Conservation (phyloP, 345 rosid genomes). For the Gossypium sturtianum region DNA sequence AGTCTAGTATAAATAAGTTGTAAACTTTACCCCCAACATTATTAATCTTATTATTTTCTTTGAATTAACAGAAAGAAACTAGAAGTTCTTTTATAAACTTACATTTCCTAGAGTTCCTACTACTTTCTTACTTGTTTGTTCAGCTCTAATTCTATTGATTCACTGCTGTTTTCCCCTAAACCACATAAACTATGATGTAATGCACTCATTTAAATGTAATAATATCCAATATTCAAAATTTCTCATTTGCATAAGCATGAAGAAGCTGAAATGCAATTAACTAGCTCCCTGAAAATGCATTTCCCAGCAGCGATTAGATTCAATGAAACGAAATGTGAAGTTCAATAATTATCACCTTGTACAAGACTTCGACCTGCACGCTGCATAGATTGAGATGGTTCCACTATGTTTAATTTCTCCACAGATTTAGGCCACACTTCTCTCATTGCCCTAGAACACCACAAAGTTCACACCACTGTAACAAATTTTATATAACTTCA, state of each 20-base stretch:
- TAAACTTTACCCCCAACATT: too few species aligned
- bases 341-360: slow-evolving; percentile 51
- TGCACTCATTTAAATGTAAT: background rate
- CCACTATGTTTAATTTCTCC: slow-evolving; percentile 70
- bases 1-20: too few species aligned
- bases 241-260: background rate
- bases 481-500: background rate
- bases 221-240: background rate
- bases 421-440: slow-evolving; percentile 88
- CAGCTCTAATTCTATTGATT: too few species aligned
- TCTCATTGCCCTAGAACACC: slow-evolving; percentile 57
- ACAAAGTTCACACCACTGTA: slow-evolving; percentile 4
- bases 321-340: background rate
- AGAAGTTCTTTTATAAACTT: too few species aligned
- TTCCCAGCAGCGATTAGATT: background rate
- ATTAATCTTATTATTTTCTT: too few species aligned
- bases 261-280: background rate
- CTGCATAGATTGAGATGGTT: slow-evolving; percentile 97
- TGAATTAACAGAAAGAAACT: too few species aligned
- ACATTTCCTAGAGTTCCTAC: too few species aligned
- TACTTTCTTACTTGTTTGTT: too few species aligned
- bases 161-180: too few species aligned
- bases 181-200: background rate
- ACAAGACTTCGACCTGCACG: slow-evolving; percentile 80
- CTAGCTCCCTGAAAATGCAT: background rate